Conservation (phyloP, 352 stramenopile species). For the Phytopythium litorale region DNA sequence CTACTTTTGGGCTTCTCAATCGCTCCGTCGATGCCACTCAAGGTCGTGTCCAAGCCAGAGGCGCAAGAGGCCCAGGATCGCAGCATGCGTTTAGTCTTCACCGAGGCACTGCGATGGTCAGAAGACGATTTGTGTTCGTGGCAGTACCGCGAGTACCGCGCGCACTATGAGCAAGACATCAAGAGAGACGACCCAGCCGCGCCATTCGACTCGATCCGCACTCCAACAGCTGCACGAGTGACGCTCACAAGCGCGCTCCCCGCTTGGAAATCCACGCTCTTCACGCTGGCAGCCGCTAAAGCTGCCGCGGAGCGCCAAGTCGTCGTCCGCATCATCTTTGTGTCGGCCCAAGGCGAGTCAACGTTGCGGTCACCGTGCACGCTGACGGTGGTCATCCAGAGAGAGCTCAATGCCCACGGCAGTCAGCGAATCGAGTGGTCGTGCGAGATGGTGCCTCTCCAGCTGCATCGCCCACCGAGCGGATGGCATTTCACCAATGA, state of each 20-base stretch:
- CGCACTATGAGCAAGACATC: slow-evolving; percentile 24
- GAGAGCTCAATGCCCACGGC: slow-evolving; percentile 15
- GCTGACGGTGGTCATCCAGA: slow-evolving; percentile 35
- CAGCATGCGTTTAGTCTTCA: slow-evolving; percentile 12
- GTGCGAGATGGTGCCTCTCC: slow-evolving; percentile 16
- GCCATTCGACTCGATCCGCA: slow-evolving; percentile 2
- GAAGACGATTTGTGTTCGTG: slow-evolving; percentile 6
- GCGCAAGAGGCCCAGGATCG: neutral
- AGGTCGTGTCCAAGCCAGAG: neutral
- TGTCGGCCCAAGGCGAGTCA: neutral
- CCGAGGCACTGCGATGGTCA: slow-evolving; percentile 9
- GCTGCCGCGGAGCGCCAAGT: slow-evolving; percentile 15
- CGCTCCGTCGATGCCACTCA: slow-evolving; percentile 11
- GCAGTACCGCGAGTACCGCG: slow-evolving; percentile 36
- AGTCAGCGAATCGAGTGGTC: slow-evolving; percentile 36
- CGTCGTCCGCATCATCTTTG: neutral
- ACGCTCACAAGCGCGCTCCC: slow-evolving; percentile 17
- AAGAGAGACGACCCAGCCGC: slow-evolving; percentile 1
- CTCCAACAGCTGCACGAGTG: slow-evolving; percentile 33
- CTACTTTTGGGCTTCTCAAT: slow-evolving; percentile 42
- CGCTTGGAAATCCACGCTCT: slow-evolving; percentile 30
- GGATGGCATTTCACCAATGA: slow-evolving; percentile 11
- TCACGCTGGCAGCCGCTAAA: slow-evolving; percentile 44
- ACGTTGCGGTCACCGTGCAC: slow-evolving; percentile 9
- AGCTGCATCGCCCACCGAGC: slow-evolving; percentile 1